Evolutionary conservation across 2,329 filamentous ascomycete genomes (phyloP).

Genomic region (Fusarium robinianum): DNA sequence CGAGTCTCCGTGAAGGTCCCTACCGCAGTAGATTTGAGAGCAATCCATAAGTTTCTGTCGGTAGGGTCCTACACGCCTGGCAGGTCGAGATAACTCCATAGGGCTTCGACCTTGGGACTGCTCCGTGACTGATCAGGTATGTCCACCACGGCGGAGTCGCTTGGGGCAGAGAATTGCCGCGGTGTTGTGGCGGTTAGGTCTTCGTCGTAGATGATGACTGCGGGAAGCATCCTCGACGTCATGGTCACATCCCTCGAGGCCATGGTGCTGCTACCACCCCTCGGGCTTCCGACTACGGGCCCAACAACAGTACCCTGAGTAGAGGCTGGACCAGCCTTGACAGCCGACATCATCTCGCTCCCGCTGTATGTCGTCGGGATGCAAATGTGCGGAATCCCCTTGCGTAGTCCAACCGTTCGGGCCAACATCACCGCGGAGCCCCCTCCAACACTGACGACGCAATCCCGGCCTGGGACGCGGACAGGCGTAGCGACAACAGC

Average conservation of each 20-base stretch:
- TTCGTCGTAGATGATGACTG: constrained; percentile 47
- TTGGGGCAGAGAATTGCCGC: constrained; percentile 38
- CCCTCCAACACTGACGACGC: constrained; percentile 64
- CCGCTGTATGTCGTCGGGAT: constrained; percentile 64
- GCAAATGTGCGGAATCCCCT: constrained; percentile 60
- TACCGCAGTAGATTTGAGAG: constrained; percentile 2
- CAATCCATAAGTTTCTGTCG: background rate
- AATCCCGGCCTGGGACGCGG: constrained; percentile 51
- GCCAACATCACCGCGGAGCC: constrained; percentile 65
- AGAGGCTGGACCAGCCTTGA: background rate
- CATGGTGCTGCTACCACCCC: background rate
- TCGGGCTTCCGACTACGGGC: too few species aligned
- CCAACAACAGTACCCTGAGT: background rate
- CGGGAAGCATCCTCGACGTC: constrained; percentile 28
- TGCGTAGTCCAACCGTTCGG: constrained; percentile 57
- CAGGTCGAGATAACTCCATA: constrained; percentile 45
- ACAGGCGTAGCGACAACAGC: constrained; percentile 30
- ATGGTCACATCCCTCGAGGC: background rate
- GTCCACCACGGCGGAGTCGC: constrained; percentile 21
- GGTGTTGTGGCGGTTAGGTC: constrained; percentile 39
- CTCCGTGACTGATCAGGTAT: constrained; percentile 19
- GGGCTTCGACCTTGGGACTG: constrained; percentile 29
- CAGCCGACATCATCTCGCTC: constrained; percentile 58
- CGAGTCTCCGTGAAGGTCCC: too few species aligned
- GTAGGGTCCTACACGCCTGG: constrained; percentile 40